Percentiles rank a stretch among this genome's conserved stretches.
phyloP scores from a whole-genome alignment of 129 eudicot species.

The Gnaphalium uliginosum region DNA sequence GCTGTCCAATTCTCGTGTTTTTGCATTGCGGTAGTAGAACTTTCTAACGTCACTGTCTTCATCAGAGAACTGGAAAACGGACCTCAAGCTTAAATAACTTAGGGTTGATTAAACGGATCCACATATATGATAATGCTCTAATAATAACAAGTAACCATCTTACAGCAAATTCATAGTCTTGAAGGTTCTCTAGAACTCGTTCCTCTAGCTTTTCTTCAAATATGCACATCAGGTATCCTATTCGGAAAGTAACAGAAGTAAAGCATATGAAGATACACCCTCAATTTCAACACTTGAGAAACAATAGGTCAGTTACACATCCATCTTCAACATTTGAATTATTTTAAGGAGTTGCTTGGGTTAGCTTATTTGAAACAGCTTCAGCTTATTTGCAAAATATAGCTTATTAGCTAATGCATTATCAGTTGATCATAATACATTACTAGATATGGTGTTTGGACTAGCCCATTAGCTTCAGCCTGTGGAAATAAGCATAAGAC shows the following conservation, averaged over 20 bases:
- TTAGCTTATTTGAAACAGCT: no score
- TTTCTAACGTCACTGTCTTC: slow-evolving; percentile 62
- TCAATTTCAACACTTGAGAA: slow-evolving; percentile 8
- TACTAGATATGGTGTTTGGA: no score
- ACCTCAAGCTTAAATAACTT: slow-evolving; percentile 6
- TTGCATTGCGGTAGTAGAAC: slow-evolving; percentile 70
- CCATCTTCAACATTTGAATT: neutral
- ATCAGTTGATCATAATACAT: no score
- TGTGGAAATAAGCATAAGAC: no score
- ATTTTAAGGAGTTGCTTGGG: neutral
- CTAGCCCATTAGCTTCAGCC: no score
- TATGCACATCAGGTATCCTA: slow-evolving; percentile 92
- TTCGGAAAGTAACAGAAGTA: slow-evolving; percentile 1
- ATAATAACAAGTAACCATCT: slow-evolving; percentile 32
- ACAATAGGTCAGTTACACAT: neutral
- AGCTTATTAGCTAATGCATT: no score
- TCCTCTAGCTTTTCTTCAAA: slow-evolving; percentile 70
- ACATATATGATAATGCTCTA: neutral
- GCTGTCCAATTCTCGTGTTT: slow-evolving; percentile 16
- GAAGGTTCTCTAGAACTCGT: slow-evolving; percentile 51
- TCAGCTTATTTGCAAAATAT: no score
- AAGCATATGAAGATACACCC: slow-evolving; percentile 13
- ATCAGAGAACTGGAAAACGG: slow-evolving; percentile 65
- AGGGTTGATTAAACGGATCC: neutral
- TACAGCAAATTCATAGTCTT: slow-evolving; percentile 92